Conservation (phyloP, 805 yeast species). For the Monosporozyma yasuniensis region DNA sequence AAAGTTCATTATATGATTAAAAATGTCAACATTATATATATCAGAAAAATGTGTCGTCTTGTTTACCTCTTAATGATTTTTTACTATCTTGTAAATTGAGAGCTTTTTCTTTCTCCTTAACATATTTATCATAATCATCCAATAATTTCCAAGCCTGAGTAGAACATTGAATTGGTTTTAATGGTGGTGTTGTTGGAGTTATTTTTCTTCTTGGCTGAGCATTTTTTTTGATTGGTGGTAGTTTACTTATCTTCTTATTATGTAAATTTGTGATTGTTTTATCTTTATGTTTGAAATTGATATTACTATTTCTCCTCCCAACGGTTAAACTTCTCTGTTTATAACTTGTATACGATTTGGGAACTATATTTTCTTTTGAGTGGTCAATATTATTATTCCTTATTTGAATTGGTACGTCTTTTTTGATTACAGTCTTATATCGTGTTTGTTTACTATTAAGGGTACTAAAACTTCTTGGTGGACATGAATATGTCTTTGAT, state of each 20-base stretch:
- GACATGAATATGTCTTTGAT: neutral
- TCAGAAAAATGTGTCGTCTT: neutral
- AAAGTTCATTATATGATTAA: too few relatives aligned
- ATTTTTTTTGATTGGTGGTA: neutral
- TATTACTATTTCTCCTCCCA: too few relatives aligned
- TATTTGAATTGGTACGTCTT: neutral
- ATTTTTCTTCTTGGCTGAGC: neutral
- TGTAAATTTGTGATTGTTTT: too few relatives aligned
- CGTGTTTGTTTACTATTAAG: neutral
- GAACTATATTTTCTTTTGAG: neutral
- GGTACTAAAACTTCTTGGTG: neutral
- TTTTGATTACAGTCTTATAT: neutral
- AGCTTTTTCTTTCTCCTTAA: neutral
- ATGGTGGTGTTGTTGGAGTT: neutral
- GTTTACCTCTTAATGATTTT: too few relatives aligned
- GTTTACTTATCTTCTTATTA: neutral
- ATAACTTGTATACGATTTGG: neutral
- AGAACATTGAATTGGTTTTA: neutral
- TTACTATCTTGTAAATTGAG: too few relatives aligned
- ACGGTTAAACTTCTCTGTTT: neutral
- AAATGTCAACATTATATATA: too few relatives aligned
- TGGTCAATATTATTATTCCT: neutral
- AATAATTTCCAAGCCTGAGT: neutral
- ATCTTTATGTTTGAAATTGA: too few relatives aligned
- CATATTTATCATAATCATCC: conserved; percentile 1